Conservation (phyloP, 441 rosid genomes). For the Pelargonium australe region DNA sequence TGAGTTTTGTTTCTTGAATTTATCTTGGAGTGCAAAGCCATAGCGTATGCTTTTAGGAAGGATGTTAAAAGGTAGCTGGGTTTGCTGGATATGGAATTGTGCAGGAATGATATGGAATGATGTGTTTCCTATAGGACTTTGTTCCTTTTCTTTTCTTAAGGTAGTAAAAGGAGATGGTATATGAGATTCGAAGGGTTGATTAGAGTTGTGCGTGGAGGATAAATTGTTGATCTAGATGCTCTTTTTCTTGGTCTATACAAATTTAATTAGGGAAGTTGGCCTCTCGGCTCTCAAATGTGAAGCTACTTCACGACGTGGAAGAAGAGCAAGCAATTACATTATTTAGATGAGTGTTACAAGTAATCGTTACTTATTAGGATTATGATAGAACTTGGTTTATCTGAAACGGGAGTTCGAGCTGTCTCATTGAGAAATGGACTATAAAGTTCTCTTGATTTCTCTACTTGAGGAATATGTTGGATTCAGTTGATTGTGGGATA, state of each 20-base stretch:
- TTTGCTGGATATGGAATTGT: conserved; percentile 7
- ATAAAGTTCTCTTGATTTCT: conserved; percentile 8
- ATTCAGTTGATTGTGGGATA: conserved; percentile 4
- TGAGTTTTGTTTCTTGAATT: background rate
- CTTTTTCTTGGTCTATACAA: conserved; percentile 6
- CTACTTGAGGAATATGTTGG: background rate
- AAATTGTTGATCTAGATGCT: background rate
- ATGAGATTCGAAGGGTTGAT: conserved; percentile 2
- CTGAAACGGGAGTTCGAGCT: conserved; percentile 12
- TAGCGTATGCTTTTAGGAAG: background rate
- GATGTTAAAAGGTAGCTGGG: background rate
- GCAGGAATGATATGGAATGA: conserved; percentile 2
- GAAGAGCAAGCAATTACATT: background rate
- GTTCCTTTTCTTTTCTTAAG: conserved; percentile 6
- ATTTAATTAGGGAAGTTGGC: conserved; percentile 13
- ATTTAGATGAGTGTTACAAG: background rate
- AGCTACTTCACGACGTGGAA: background rate
- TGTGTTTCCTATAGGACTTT: background rate
- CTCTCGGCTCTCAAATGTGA: conserved; percentile 8
- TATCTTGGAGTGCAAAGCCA: background rate
- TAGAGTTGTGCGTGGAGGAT: conserved; percentile 15
- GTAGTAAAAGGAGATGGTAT: conserved; percentile 14
- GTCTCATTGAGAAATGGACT: conserved; percentile 7
- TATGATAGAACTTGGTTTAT: conserved; percentile 15
- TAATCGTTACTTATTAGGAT: background rate